These are phyloP conservation scores for Apophysomyces elegans DNA, from an alignment of 371 early-diverging fungal species.

Conservation along the genomic window DNA sequence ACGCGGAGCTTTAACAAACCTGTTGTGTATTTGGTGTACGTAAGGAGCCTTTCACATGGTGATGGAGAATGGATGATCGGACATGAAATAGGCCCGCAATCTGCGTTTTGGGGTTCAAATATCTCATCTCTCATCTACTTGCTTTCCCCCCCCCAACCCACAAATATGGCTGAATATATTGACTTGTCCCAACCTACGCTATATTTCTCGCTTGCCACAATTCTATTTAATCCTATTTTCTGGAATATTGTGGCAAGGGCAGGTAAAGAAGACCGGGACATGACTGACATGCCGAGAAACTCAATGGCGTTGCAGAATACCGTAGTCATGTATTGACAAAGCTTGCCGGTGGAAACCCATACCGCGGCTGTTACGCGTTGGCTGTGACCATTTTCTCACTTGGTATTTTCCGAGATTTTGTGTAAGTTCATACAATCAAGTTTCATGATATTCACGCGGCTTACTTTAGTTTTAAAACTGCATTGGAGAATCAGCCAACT, in stretches of 20 bases:
- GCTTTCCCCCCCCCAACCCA: conserved; percentile 13
- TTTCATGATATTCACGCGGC: neutral
- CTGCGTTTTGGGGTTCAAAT: neutral
- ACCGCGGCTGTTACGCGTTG: conserved; percentile 79
- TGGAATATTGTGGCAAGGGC: conserved; percentile 90
- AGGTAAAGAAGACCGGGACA: conserved; percentile 44
- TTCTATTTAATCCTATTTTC: conserved; percentile 87
- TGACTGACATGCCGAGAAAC: neutral
- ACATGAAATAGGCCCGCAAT: conserved; percentile 2
- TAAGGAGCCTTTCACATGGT: conserved; percentile 12
- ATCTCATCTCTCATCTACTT: neutral
- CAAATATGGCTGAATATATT: conserved; percentile 34
- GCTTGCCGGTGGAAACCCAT: conserved; percentile 69
- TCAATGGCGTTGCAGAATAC: conserved; percentile 63
- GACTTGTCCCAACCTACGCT: conserved; percentile 72
- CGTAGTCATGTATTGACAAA: conserved; percentile 70
- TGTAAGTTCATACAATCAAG: conserved; percentile 54
- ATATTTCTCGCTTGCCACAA: conserved; percentile 68
- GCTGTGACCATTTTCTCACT: conserved; percentile 82
- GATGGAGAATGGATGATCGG: conserved; percentile 6
- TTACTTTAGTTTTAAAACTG: conserved; percentile 59
- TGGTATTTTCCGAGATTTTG: conserved; percentile 81
- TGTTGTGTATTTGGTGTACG: no score
- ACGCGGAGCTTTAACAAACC: no score
- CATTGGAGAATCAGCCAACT: conserved; percentile 72